phyloP scores from a whole-genome alignment of 306 rosid species.

The Vigna unguiculata region DNA sequence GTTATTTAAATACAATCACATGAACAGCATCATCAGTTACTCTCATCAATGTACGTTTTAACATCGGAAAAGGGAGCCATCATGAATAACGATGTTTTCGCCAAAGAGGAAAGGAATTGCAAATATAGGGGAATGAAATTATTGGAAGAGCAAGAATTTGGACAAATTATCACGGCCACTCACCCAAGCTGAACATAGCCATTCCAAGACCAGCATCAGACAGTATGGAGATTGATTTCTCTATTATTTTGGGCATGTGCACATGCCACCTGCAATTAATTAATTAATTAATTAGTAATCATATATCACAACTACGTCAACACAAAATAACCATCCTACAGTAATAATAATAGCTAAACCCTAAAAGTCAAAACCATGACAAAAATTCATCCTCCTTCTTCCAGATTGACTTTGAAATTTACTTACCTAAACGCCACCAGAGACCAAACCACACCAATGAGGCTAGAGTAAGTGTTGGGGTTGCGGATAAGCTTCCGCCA shows the following conservation, averaged over 20 bases:
- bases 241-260: conserved; percentile 81
- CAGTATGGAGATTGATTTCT: conserved; percentile 87
- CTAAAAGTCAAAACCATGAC: conserved; percentile 33
- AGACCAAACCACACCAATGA: conserved; percentile 92
- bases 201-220: conserved; percentile 99
- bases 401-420: conserved; percentile 32
- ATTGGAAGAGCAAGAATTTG: conserved; percentile 32
- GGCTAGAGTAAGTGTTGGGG: conserved; percentile 97
- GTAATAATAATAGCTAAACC: conserved; percentile 14
- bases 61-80: conserved; percentile 13
- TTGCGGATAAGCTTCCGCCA: conserved; percentile 98
- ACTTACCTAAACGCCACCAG: conserved; percentile 81
- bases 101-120: conserved; percentile 36
- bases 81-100: neutral
- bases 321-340: conserved; percentile 9
- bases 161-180: conserved; percentile 47
- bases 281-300: neutral
- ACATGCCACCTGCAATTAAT: conserved; percentile 78
- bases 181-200: conserved; percentile 99
- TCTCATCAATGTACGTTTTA: conserved; percentile 7
- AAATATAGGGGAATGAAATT: conserved; percentile 36
- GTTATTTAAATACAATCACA: neutral
- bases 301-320: conserved; percentile 26
- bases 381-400: neutral
- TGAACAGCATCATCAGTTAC: neutral